phyloP scores from a whole-genome alignment of 345 rosid species.

The Viola odorata region DNA sequence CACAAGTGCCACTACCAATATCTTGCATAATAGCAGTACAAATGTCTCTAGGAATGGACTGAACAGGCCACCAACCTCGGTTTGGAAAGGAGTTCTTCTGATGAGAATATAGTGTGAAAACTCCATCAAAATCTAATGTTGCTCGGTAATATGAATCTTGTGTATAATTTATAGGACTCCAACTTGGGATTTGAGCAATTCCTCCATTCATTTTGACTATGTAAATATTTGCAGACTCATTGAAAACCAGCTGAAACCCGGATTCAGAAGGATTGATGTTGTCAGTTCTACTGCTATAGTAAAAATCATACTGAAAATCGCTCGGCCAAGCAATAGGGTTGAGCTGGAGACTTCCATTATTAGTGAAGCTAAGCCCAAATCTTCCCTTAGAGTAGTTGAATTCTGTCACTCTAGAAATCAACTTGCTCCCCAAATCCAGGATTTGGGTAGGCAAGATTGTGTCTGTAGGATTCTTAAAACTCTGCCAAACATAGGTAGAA shows the following conservation, averaged over 20 bases:
- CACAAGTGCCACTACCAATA: conserved; percentile 12
- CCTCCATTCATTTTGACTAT: conserved; percentile 1
- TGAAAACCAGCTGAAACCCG: conserved; percentile 9
- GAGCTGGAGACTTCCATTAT: conserved; percentile 15
- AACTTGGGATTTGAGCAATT: conserved; percentile 9
- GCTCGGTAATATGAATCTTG: conserved; percentile 18
- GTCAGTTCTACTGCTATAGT: conserved; percentile 14
- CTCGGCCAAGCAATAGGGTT: conserved; percentile 16
- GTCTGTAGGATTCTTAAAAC: conserved; percentile 34
- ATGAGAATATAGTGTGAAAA: conserved; percentile 19
- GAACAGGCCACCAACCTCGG: not conserved
- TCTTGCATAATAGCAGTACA: not conserved
- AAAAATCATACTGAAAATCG: not conserved
- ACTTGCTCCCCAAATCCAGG: conserved; percentile 12
- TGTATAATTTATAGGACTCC: not conserved
- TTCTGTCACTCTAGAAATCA: conserved; percentile 16
- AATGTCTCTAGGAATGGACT: not conserved
- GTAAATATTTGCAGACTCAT: conserved; percentile 5
- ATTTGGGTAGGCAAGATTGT: conserved; percentile 36
- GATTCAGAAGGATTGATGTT: conserved; percentile 1
- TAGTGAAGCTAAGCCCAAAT: conserved; percentile 12
- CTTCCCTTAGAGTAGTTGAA: conserved; percentile 20
- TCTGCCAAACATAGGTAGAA: conserved; percentile 29
- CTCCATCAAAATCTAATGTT: conserved; percentile 24
- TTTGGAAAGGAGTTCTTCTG: conserved; percentile 2